Evolutionary conservation across 257 asterid genomes (phyloP).

Genomic region (Fraxinus cuspidata): DNA sequence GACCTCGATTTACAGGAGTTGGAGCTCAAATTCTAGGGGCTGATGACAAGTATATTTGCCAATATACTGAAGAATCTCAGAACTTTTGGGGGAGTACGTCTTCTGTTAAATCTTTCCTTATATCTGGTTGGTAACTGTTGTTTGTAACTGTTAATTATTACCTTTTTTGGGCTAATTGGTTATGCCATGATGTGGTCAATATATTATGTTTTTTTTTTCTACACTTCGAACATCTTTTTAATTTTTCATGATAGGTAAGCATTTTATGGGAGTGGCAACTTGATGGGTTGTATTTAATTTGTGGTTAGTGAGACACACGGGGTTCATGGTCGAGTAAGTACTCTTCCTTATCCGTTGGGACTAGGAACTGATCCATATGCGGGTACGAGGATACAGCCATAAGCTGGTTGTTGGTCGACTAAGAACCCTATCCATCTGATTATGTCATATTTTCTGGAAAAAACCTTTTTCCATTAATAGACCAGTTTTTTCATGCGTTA

Average conservation of each 20-base stretch:
- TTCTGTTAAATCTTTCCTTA: constrained; percentile 4
- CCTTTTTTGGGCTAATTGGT: background rate
- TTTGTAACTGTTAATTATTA: background rate
- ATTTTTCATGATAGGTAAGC: background rate
- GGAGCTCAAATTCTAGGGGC: constrained; percentile 99
- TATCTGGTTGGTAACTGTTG: background rate
- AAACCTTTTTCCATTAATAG: background rate
- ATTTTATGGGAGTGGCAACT: background rate
- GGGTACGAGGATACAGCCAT: background rate
- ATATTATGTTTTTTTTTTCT: background rate
- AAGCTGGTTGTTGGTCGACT: background rate
- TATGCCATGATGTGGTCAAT: background rate
- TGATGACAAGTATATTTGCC: constrained; percentile 93
- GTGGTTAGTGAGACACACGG: background rate
- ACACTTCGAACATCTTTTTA: background rate
- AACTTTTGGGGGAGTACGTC: constrained; percentile 89
- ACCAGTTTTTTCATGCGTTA: background rate
- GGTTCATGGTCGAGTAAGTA: background rate
- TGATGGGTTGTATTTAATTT: background rate
- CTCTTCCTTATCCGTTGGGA: background rate
- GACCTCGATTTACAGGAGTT: constrained; percentile 85
- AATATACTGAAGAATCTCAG: constrained; percentile 65
- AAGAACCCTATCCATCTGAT: background rate
- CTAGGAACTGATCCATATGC: background rate
- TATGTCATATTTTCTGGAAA: background rate